Evolutionary conservation across 352 stramenopile species (phyloP), one percentile per base, ranked within the genome.

Genomic region (Saprolegnia diclina): DNA sequence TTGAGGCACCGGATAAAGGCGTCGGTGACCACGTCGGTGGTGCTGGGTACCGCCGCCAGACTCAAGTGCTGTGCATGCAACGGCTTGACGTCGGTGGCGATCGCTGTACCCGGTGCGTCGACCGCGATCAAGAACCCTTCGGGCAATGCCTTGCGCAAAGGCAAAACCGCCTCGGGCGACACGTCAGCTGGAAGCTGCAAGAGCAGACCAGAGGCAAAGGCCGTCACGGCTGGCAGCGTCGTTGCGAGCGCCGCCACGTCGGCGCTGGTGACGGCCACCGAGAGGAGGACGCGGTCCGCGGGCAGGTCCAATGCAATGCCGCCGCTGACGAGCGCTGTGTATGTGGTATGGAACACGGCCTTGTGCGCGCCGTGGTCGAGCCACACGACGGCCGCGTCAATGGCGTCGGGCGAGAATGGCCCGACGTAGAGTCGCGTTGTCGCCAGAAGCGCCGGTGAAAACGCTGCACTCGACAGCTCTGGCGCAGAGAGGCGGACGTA

Each of bases 1-100:
- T 87, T 79, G 22, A 96, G 76, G 71, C 89, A 97, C 53, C 77
- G 65, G 16, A 96, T 74, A 67, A 97, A 95, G 0, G 77, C 59
- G 35, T 67, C 35, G 3, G 74, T 74, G 0, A 79, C 79, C 44
- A 84, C 77, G 6, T 70, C 77, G 65, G 67, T 73, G 65, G 72
- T 64, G 50, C 74, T 66, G 14, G 64, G 72, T 19, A 64, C 63
- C 16, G 72, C 71, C n/a, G 90, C 73, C 0, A 96, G 70, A 32
- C 88, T 72, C 26, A 92, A 79, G 37, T 76, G 70, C 65, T 84
- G 73, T 1, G 45, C 61, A n/a, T 77, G 22, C 35, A 63, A 66
- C 50, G 56, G 42, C 18, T 35, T 37, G 32, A 76, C 48, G 61
- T 64, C 26, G 9, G 18, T 48, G 18, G 26, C 53, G 21, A 52